Conservation (phyloP, 2,329 filamentous ascomycete genomes). For the Colletotrichum theobromicola region DNA sequence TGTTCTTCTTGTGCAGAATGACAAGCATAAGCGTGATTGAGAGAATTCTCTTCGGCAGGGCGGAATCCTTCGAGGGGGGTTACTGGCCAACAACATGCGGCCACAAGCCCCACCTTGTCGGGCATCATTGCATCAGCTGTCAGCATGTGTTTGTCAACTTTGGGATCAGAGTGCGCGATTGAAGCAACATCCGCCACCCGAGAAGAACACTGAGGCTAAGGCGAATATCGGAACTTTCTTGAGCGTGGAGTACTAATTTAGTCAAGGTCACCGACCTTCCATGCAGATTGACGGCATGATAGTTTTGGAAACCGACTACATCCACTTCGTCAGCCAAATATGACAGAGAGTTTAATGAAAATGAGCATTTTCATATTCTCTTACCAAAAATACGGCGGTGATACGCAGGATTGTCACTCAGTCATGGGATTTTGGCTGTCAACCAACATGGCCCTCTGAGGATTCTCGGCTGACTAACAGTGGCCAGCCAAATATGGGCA, state of each 20-base stretch:
- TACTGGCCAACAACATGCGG: background rate
- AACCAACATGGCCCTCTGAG: no score
- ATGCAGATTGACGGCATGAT: rapidly evolving
- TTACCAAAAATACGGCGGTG: rapidly evolving
- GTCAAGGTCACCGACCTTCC: background rate
- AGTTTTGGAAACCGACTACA: background rate
- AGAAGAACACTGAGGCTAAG: background rate
- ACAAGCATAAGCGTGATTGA: background rate
- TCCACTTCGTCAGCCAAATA: background rate
- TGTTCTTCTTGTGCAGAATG: background rate
- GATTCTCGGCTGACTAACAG: background rate
- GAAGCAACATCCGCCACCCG: background rate
- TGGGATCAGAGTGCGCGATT: background rate
- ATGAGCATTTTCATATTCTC: no score
- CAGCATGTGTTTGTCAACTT: background rate
- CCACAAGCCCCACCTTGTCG: background rate
- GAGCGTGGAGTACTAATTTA: background rate
- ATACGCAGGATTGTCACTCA: background rate
- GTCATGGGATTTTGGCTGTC: background rate
- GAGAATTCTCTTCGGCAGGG: background rate
- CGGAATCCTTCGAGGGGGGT: background rate
- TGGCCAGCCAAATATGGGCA: background rate
- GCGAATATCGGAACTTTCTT: background rate
- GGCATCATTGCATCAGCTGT: background rate
- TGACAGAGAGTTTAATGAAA: no score